phyloP scores from a whole-genome alignment of 2,329 filamentous ascomycete species.

The Nakataea oryzae region DNA sequence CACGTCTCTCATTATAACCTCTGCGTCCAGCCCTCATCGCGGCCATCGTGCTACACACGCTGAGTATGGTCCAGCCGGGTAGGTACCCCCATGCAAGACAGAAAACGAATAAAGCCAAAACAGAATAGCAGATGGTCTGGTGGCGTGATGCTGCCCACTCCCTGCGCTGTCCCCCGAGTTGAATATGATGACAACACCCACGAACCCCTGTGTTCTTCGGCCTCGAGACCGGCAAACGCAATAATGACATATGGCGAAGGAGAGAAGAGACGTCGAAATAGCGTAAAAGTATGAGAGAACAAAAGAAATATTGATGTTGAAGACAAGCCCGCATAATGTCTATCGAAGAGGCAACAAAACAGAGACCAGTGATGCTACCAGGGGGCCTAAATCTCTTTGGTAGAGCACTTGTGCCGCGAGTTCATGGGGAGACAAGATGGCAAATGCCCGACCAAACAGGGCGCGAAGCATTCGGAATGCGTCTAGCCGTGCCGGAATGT shows the following conservation, averaged over 20 bases:
- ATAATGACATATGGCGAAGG: not conserved
- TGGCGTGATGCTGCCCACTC: not conserved
- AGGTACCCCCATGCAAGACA: not conserved
- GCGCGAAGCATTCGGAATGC: not conserved
- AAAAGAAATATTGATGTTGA: not conserved
- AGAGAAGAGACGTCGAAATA: not conserved
- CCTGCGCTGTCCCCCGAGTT: no score
- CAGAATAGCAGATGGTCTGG: not conserved
- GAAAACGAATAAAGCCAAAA: not conserved
- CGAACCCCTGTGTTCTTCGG: not conserved
- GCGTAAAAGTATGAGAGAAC: not conserved
- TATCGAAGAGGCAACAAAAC: not conserved
- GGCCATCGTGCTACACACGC: not conserved
- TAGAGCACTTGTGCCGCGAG: no score
- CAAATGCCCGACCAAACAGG: not conserved
- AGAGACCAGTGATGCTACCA: not conserved
- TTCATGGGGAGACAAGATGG: no score
- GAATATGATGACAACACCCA: not conserved
- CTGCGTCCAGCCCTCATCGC: not conserved
- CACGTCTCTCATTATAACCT: not conserved
- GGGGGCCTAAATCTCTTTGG: no score
- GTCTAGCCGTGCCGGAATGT: constrained; percentile 57
- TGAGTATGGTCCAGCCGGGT: not conserved
- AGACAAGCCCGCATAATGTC: not conserved
- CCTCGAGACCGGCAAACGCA: not conserved